Evolutionary conservation across 768 basidiomycete genomes (phyloP), one percentile per base, ranked within the genome.

Genomic region (Trametes cingulata): DNA sequence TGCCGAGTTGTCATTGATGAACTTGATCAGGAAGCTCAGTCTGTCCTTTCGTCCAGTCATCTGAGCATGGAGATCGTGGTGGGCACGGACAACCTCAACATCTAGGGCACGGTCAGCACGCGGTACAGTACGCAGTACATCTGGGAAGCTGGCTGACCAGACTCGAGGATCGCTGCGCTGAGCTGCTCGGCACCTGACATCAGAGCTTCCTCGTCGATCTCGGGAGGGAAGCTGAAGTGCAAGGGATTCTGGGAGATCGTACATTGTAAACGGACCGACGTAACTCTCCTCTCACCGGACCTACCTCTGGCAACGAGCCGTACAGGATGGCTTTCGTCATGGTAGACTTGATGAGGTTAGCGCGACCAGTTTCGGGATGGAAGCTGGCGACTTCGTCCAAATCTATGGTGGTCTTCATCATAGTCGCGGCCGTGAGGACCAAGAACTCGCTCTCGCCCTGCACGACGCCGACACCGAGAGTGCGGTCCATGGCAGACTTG

Each of bases 291-390:
- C 10, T 15, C 4, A 35, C 4, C 1, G 29, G 8, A 15, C 75
- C 33, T 69, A 87, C 87, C 69, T 86, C 81, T 22, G 85, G 78
- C 65, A 85, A 76, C 25, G 87, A 80, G 13, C 88, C 88, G 68
- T 91, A 92, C 35, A 92, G 69, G 62, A 93, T 91, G 12, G 90
- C 91, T 68, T 93, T 90, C 45, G 85, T 89, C 85, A 93, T 86
- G 24, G 85, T 89, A 9, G 88, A 86, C 72, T 88, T 88, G 69
- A 92, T 83, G 24, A 93, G 75, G 58, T 82, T 82, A 2, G 87
- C 84, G 42, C 76, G 82, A 60, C 85, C 91, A 56, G 78, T 84
- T 52, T 86, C 84, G 3, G 83, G 73, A 68, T 85, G 81, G 70
- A 89, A 91, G 19, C 71, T 70, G 36, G 76, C 74, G 15, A 91